Evolutionary conservation across 345 rosid genomes (phyloP), one percentile per base, ranked within the genome.

Genomic region (Ricinus communis): DNA sequence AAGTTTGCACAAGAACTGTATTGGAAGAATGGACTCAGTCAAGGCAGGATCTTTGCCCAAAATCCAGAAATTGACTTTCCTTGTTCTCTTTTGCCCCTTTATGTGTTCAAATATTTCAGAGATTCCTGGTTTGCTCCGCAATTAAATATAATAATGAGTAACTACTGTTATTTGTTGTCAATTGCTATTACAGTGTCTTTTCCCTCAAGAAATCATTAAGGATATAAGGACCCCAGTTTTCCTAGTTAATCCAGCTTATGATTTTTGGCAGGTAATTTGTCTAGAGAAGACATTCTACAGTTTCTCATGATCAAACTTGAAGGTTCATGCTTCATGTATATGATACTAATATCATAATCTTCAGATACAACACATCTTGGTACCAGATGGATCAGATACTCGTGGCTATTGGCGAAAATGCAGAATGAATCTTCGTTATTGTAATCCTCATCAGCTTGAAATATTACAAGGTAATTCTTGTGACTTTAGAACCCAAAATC

Each of bases 231-330:
- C 91, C n/a, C 92, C 96, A 0, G 57, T 91, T 27, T 91, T 94
- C 81, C 68, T 94, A 56, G 85, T 91, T 82, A 86, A 94, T 38
- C 84, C 97, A 60, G 91, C 96, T 66, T 91, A 91, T 73, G 98
- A 94, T 74, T 88, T 71, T 80, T 94, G 98, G 98, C 98, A 94
- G 93, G 98, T 94, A 77, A 76, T 64, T 41, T 65, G 65, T 50
- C 46, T 38, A 75, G 58, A 53, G 56, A 71, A 46, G 16, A 31
- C 31, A 27, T 70, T 65, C 55, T 53, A 49, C 36, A 19, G 51
- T 33, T 77, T 38, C n/a, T 56, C 40, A 28, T 59, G 19, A 1
- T 64, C 41, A 28, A 57, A 22, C 56, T 63, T 46, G 54, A 74
- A 28, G 69, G 79, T 55, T 46, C 65, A 8, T 69, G 33, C 60